Base-by-base conservation (phyloP, 2,329 filamentous ascomycete species). In the Diaporthe longicolla region DNA sequence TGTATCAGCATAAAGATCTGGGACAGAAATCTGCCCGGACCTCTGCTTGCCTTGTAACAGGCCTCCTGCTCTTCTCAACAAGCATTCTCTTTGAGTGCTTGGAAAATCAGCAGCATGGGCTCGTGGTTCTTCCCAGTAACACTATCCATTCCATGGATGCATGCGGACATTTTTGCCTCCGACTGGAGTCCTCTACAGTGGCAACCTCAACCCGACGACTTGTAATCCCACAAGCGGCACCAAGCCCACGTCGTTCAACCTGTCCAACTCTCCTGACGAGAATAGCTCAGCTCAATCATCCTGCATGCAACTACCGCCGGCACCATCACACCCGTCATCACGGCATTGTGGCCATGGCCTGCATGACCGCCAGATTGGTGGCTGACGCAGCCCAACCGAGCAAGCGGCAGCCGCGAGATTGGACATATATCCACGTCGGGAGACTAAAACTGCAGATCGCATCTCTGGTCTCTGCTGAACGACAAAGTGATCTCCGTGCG, bases 381-480 rank as follows among this genome's bases (percentile, higher is more conserved):
- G 63, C 63, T 68, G 63, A 68, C 32, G 32, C 32, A 54, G 45
- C 45, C 19, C 63, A 40, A 40, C 63, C 48, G 48, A 68, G 10
- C n/a, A 54, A 54, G 32, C 63, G 63, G 45, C 48, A 52, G 63
- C 63, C 21, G 32, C 32, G 63, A 66, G 29, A 66, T 66, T 66
- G 63, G 43, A 24, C 32, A 24, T 29, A 13, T 15, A 48, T 37
- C 63, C 29, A 10, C 21, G 45, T 32, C 21, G 26, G 63, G 63
- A n/a, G 45, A 68, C 63, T 68, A 35, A 52, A 43, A 58, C 5
- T 71, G 70, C 57, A 63, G 70, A 63, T 71, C 70, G 37, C 24
- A 26, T 11, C 24, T 37, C 15, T 37, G 29, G 32, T 61, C 21
- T 29, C 70, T 54, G 29, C 69, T 52, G 69, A 40, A 71, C 59